Evolutionary conservation across 2,329 filamentous ascomycete genomes (phyloP).

Genomic region (Fusarium sp.): DNA sequence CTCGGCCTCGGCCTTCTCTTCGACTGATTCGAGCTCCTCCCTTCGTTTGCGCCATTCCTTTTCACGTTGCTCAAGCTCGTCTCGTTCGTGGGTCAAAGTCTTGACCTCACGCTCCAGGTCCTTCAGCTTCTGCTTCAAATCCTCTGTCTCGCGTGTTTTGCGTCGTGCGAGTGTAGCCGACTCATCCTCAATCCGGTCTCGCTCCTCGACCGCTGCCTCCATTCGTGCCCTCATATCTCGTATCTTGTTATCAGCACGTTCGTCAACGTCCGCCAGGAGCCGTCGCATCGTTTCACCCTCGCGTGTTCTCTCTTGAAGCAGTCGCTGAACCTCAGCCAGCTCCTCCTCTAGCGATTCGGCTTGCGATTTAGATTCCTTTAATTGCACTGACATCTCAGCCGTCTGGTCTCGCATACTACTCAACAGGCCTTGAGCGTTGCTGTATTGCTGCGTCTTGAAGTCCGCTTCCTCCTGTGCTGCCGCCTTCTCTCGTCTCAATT

Average conservation of each 20-base stretch:
- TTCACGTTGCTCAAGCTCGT: constrained; percentile 79
- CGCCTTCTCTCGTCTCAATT: constrained; percentile 74
- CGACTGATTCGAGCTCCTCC: constrained; percentile 78
- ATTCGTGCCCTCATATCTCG: constrained; percentile 90
- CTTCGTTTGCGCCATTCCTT: constrained; percentile 78
- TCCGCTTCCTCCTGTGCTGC: constrained; percentile 81
- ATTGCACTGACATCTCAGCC: constrained; percentile 86
- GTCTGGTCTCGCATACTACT: constrained; percentile 94
- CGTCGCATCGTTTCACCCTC: constrained; percentile 96
- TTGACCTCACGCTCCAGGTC: constrained; percentile 84
- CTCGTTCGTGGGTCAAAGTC: constrained; percentile 76
- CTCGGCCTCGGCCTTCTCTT: constrained; percentile 77
- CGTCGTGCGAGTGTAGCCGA: constrained; percentile 80
- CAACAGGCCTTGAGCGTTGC: constrained; percentile 84
- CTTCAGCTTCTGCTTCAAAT: constrained; percentile 80
- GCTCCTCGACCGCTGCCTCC: constrained; percentile 91
- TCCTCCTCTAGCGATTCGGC: constrained; percentile 93
- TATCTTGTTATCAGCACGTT: constrained; percentile 81
- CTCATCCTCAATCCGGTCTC: constrained; percentile 93
- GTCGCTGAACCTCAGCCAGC: constrained; percentile 84
- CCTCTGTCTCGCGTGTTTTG: constrained; percentile 85
- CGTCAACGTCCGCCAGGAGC: constrained; percentile 86
- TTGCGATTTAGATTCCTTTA: constrained; percentile 86
- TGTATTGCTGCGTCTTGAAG: constrained; percentile 86
- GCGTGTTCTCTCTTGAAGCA: constrained; percentile 86